Evolutionary conservation across 768 basidiomycete species (phyloP).

Genomic region (Russula virescens): DNA sequence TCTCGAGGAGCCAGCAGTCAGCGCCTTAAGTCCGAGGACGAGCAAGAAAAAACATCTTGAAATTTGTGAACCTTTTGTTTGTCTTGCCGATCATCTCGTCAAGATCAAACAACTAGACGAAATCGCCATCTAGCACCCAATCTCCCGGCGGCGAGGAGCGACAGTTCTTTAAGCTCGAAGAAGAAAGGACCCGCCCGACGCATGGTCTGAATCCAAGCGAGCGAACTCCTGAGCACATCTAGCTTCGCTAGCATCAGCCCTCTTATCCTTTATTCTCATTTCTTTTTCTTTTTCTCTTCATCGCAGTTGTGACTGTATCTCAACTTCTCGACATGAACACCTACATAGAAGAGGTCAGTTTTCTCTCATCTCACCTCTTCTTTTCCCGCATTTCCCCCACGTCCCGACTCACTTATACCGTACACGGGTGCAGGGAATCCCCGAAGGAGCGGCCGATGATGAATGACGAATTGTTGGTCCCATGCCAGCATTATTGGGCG

Average conservation of each 20-base stretch:
- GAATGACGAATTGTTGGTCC: background rate
- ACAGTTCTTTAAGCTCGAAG: background rate
- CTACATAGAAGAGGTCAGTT: background rate
- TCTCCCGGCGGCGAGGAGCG: background rate
- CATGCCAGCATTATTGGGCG: background rate
- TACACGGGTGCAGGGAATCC: background rate
- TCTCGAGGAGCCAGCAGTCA: background rate
- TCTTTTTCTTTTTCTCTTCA: background rate
- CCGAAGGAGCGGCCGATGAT: background rate
- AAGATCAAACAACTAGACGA: background rate
- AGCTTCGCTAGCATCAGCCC: background rate
- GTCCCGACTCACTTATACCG: background rate
- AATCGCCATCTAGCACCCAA: background rate
- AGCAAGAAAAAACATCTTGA: background rate
- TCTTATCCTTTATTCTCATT: background rate
- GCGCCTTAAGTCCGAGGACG: slow-evolving; percentile 2
- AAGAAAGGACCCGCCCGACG: too few relatives aligned
- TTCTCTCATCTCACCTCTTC: background rate
- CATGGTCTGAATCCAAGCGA: background rate
- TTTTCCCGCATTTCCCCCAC: background rate
- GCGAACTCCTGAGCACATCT: too few relatives aligned
- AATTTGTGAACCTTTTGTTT: background rate
- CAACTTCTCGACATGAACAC: background rate
- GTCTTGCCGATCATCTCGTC: background rate
- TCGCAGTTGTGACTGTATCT: background rate